Evolutionary conservation across 345 rosid species (phyloP).

Genomic region (Gossypium rotundifolium): DNA sequence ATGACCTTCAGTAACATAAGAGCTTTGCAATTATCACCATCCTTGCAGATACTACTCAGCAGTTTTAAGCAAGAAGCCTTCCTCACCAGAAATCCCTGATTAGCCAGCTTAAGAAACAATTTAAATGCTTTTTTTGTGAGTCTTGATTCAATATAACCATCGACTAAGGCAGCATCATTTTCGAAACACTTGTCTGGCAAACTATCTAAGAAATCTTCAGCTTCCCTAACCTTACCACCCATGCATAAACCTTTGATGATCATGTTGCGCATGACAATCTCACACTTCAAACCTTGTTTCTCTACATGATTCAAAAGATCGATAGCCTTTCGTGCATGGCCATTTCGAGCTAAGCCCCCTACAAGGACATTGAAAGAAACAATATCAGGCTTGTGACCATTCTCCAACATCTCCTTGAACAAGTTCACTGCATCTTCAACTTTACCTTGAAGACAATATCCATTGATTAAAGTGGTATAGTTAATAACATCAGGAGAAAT

Average conservation of each 20-base stretch:
- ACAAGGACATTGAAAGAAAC: constrained; percentile 49
- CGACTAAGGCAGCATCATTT: constrained; percentile 47
- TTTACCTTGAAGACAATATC: constrained; percentile 50
- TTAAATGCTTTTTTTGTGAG: constrained; percentile 35
- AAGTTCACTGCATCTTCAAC: constrained; percentile 38
- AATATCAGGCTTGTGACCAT: constrained; percentile 45
- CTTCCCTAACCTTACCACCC: constrained; percentile 54
- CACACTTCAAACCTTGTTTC: constrained; percentile 41
- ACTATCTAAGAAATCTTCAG: constrained; percentile 42
- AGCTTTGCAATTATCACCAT: constrained; percentile 38
- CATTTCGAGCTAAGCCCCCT: constrained; percentile 46
- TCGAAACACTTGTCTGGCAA: constrained; percentile 34
- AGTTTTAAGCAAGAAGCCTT: constrained; percentile 46
- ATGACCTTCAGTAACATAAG: constrained; percentile 31
- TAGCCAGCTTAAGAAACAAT: constrained; percentile 27
- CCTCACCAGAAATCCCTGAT: constrained; percentile 27
- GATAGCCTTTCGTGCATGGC: constrained; percentile 29
- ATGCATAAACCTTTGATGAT: constrained; percentile 66
- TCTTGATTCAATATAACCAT: constrained; percentile 53
- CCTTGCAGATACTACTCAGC: constrained; percentile 34
- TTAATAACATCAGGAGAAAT: constrained; percentile 50
- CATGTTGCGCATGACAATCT: constrained; percentile 36
- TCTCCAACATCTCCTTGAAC: constrained; percentile 46
- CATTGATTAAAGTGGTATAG: constrained; percentile 67
- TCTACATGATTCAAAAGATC: constrained; percentile 33